Base-by-base conservation (phyloP, 805 yeast genomes). In the Nematodospora valgi region DNA sequence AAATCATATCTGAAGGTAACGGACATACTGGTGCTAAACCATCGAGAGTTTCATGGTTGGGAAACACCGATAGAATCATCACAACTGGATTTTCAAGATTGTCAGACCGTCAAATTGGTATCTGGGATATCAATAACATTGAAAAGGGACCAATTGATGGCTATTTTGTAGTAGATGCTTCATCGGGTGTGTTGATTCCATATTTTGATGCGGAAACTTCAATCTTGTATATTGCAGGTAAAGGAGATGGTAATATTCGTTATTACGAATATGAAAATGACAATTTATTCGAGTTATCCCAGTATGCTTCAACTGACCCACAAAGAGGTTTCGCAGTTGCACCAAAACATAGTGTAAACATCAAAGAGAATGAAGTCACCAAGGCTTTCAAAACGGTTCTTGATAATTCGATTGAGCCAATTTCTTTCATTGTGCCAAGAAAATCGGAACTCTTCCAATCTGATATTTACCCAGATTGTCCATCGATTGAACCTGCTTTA, bases 231-330 rank as follows among this genome's bases (percentile, higher is more conserved):
- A 67, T 93, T 42, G 98, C 95, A 21, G 99, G 98, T 48, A 91
- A 93, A 61, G 97, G 97, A 59, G 98, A 93, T 59, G 98, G 98
- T 50, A 93, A 91, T 58, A 86, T 93, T 51, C 85, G 96, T 53
- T 91, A 91, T 64, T 93, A 69, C 55, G 98, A 93, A 67, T 87
- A 76, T 58, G 87, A 80, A 43, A 78, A 85, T 50, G 97, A 91
- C 51, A 83, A 80, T 51, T 70, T 93, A 37, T 80, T 71, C 60
- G 86, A 84, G 48, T 64, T 93, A 40, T 85, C 95, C n/a, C 96
- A 91, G 57, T 93, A 75, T 59, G 80, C 81, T 41, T 87, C 97
- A 3, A 76, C 80, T 2, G 94, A 86, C 22, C 93, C 98, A 2
- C 98, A 93, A 70, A 83, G 98, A 59, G 99, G 99, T 2, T 80